Base-by-base conservation (phyloP, 1,284 basidiomycete genomes). In the Tremellales sp. region DNA sequence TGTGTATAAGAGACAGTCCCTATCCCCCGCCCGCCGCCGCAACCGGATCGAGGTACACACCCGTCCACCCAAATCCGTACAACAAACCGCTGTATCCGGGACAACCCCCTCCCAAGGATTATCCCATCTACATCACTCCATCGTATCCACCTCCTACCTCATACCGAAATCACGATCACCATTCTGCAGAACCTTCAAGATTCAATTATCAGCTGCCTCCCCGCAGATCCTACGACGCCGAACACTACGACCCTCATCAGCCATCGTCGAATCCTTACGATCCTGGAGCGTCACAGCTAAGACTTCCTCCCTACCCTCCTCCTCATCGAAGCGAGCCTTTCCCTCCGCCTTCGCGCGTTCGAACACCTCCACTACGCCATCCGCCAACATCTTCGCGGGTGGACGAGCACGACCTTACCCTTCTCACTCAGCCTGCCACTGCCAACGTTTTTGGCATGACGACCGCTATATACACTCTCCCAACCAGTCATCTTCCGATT, bases 401-500 rank as follows among this genome's bases (percentile, higher is more conserved):
- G 33, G 38, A 34, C 25, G 9, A 25, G 10, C 47, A 19, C 9
- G 63, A 69, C 18, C 53, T 63, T 6, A 50, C 58, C 3, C 51
- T 70, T 3, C 47, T 61, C 21, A 66, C 65, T 8, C 41, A 61
- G 1, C 54, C 62, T 0, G 60, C 63, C 1, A 60, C 59, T 2
- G 53, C 56, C 21, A 56, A 50, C 13, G 45, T 66, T 18, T 49
- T 53, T 9, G 60, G 57, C 9, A 50, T 56, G 39, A 57, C 60
- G 3, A 52, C 61, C 4, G 56, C 51, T 2, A 53, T 71, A 13
- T 58, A 66, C 44, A 41, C 60, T 3, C 54, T 71, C 1, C 67
- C 68, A 0, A 50, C 60, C 1, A 64, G 61, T 31, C 63, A 68
- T 43, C 57, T 72, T 1, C 70, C 71, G 6, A 61, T 73, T 50